Conservation (phyloP, 1,284 basidiomycete species). For the Ustilago sp. region DNA sequence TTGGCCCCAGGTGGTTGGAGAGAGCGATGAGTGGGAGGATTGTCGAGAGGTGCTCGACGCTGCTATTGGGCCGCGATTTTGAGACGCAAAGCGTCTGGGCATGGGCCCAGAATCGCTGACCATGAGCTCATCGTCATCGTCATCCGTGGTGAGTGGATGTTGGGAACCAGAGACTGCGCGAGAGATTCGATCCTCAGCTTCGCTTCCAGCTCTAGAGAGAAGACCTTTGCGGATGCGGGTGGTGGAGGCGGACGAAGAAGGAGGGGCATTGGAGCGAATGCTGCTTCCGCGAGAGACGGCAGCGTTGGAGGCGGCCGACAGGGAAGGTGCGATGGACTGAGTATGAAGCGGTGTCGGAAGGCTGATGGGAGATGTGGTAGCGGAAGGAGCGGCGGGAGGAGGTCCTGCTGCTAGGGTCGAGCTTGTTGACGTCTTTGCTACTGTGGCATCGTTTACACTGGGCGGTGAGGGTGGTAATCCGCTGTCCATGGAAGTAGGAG, state of each 20-base stretch:
- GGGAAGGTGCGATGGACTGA: slow-evolving; percentile 1
- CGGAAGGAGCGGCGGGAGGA: slow-evolving; percentile 22
- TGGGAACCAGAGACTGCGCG: slow-evolving; percentile 23
- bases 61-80: slow-evolving; percentile 18
- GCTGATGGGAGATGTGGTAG: slow-evolving; percentile 32
- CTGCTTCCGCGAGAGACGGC: slow-evolving; percentile 46
- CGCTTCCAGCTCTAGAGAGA: slow-evolving; percentile 44
- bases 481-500: slow-evolving; percentile 29
- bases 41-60: slow-evolving; percentile 24
- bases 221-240: slow-evolving; percentile 50
- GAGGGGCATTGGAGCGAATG: slow-evolving; percentile 38
- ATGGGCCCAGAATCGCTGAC: slow-evolving; percentile 56
- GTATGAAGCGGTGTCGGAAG: slow-evolving; percentile 37
- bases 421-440: background rate
- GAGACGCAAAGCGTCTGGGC: slow-evolving; percentile 51
- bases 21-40: slow-evolving; percentile 38
- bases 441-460: background rate
- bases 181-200: slow-evolving; percentile 42
- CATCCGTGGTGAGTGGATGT: slow-evolving; percentile 42
- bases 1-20: slow-evolving; percentile 16
- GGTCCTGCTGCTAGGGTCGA: slow-evolving; percentile 14
- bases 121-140: slow-evolving; percentile 50
- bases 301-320: slow-evolving; percentile 35
- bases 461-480: slow-evolving; percentile 9
- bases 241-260: slow-evolving; percentile 38